These are phyloP conservation scores for Eruca vesicaria DNA, from an alignment of 441 rosid genomes.

Conservation along the genomic window DNA sequence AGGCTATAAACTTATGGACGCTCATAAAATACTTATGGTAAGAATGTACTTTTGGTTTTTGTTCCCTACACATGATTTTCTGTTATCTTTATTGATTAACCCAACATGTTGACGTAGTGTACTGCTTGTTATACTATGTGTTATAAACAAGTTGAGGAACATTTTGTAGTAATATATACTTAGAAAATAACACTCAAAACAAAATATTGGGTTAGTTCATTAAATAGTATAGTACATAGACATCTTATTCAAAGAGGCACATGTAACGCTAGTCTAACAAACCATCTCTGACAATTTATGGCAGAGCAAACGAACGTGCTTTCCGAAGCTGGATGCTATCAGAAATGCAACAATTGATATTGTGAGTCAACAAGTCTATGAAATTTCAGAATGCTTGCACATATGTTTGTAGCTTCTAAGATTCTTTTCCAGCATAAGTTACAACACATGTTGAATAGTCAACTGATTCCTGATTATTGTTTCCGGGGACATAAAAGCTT, in stretches of 20 bases:
- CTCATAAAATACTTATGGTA: slow-evolving; percentile 76
- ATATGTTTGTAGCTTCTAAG: slow-evolving; percentile 1
- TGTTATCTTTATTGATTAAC: not conserved
- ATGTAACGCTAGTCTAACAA: not conserved
- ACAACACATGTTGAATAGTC: not conserved
- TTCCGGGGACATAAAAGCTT: slow-evolving; percentile 52
- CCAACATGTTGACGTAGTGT: not conserved
- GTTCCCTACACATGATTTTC: not conserved
- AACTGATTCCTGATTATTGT: slow-evolving; percentile 4
- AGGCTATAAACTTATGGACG: slow-evolving; percentile 81
- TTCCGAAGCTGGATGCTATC: slow-evolving; percentile 85
- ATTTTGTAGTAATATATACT: not conserved
- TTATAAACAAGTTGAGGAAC: not conserved
- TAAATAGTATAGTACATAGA: not conserved
- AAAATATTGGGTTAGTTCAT: not conserved
- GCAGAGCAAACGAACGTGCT: slow-evolving; percentile 84
- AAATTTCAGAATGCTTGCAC: not conserved
- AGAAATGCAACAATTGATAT: slow-evolving; percentile 90
- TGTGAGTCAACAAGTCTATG: slow-evolving; percentile 48
- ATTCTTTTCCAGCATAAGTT: not conserved
- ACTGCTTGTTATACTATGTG: not conserved
- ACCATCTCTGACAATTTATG: slow-evolving; percentile 26
- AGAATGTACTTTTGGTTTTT: slow-evolving; percentile 25
- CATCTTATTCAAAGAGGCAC: not conserved
- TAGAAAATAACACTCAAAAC: not conserved